Base-by-base conservation (phyloP, 2,329 filamentous ascomycete genomes). In the Fusarium chlamydosporum region DNA sequence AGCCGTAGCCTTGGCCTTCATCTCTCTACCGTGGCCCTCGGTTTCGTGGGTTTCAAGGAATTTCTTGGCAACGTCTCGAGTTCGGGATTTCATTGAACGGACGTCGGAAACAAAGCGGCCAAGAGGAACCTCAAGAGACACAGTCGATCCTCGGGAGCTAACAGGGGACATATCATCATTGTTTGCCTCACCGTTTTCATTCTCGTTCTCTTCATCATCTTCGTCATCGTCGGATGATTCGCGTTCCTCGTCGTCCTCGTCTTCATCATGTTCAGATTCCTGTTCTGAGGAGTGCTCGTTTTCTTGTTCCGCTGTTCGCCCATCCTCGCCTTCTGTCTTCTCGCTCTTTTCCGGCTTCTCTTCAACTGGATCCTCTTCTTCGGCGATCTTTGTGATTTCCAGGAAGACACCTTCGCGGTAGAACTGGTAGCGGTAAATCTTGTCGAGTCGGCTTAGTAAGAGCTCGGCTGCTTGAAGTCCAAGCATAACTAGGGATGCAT, bases 361-460 rank as follows among this genome's bases (percentile, higher is more conserved):
- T 16, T 75, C 71, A 7, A 50, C 57, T 52, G 73, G 48, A 10
- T 78, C 72, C 52, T 86, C 82, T 51, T 83, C 79, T 52, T 80
- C 85, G 1, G 93, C 91, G 33, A 99, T 83, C 75, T 94, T 95
- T 31, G 89, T 86, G 52, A 99, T 96, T 77, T 99, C 95, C 3
- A 91, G 86, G 72, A 98, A 94, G 42, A 99, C 96, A 35, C 96
- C 96, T 80, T 99, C 96, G 1, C 96, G 92, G 76, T 99, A 97
- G 72, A 99, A 95, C 74, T 99, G 96, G 74, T 97, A 97, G 27
- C 93, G 90, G 76, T 99, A 99, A 31, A 98, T 92, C 23, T 90
- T 86, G 67, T 94, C 93, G 7, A 99, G 83, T 18, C 96, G 90
- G 74, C 90, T 91, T 62, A 97, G 86, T 1, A 99, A 86, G 7